These are phyloP conservation scores for Chlamydomonas applanata DNA, from an alignment of 139 green algal genomes.

Conservation along the genomic window DNA sequence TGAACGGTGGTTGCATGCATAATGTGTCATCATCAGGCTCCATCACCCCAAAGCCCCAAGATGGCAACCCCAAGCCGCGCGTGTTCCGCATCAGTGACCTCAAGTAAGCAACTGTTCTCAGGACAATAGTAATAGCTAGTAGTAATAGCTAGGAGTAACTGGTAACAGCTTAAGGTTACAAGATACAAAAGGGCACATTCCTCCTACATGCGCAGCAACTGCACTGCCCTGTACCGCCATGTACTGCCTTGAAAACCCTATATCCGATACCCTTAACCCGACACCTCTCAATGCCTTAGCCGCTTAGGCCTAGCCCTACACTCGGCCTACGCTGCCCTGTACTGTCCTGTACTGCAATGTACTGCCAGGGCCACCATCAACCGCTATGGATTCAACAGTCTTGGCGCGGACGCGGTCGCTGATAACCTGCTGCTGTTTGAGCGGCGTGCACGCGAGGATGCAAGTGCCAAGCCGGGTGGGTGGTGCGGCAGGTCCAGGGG, in stretches of 20 bases:
- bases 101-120: slow-evolving; percentile 40
- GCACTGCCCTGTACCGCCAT: no score
- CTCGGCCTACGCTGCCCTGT: no score
- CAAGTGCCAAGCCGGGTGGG: slow-evolving; percentile 34
- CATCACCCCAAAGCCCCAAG: slow-evolving; percentile 90
- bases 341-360: neutral
- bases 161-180: no score
- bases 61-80: slow-evolving; percentile 90
- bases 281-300: no score
- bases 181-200: no score
- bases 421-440: slow-evolving; percentile 62
- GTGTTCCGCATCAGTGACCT: slow-evolving; percentile 86
- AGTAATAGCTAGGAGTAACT: no score
- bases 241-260: no score
- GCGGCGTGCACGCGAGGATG: slow-evolving; percentile 20
- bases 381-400: slow-evolving; percentile 97
- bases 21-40: slow-evolving; percentile 29
- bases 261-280: no score
- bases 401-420: slow-evolving; percentile 77
- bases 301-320: no score
- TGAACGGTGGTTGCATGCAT: no score
- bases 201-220: no score
- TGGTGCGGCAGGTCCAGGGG: neutral
- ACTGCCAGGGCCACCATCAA: slow-evolving; percentile 88
- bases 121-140: no score